Conservation (phyloP, 768 basidiomycete genomes). For the Boletus pseudopeckii region DNA sequence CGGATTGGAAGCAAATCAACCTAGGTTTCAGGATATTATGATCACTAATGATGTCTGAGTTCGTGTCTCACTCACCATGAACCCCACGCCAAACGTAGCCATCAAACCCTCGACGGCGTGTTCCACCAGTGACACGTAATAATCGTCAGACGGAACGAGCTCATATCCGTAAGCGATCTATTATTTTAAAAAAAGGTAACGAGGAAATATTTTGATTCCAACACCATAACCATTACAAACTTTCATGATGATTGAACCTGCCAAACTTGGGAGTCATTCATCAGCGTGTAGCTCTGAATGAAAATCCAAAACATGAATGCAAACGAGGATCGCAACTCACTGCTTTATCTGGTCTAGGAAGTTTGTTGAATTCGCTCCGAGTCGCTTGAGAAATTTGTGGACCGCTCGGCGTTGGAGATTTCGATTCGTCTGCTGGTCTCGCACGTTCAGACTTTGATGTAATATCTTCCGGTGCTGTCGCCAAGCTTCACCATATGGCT, state of each 20-base stretch:
- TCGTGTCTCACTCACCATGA: neutral
- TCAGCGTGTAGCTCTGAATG: neutral
- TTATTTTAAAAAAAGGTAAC: neutral
- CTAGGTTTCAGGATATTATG: neutral
- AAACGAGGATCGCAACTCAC: neutral
- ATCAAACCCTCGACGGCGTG: constrained; percentile 3
- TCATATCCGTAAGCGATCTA: constrained; percentile 3
- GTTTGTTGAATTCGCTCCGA: neutral
- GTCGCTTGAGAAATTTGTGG: neutral
- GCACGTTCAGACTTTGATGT: neutral
- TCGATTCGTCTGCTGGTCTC: neutral
- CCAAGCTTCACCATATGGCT: too few relatives aligned
- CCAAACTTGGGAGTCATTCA: neutral
- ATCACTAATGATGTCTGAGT: neutral
- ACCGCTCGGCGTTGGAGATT: neutral
- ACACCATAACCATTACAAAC: neutral
- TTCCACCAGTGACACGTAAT: constrained; percentile 1
- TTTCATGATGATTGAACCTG: constrained; percentile 2
- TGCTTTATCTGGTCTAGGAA: constrained; percentile 3
- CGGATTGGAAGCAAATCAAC: constrained; percentile 1
- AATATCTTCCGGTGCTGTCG: too few relatives aligned
- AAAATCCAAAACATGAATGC: neutral
- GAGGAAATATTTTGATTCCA: neutral
- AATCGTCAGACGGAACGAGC: constrained; percentile 1
- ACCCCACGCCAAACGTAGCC: constrained; percentile 4